Evolutionary conservation across 1,284 basidiomycete genomes (phyloP), one percentile per base, ranked within the genome.

Genomic region (Neotropicomus parvogracilis): DNA sequence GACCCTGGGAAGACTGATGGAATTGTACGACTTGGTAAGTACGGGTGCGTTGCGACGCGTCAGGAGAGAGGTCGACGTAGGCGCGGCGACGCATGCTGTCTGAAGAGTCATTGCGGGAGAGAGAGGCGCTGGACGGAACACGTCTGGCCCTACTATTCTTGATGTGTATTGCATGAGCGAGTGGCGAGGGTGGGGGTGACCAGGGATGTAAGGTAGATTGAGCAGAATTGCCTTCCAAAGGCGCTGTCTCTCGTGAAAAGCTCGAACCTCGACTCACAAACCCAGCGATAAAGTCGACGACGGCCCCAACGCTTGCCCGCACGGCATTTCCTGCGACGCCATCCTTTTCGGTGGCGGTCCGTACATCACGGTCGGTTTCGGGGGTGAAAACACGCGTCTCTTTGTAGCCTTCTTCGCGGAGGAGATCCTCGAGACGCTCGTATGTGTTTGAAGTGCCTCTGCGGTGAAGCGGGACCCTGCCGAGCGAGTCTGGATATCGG

Each of bases 381-480:
- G 91, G 90, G 0, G 91, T 91, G 59, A 89, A 88, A 14, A 94
- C 77, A 27, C 91, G 77, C 0, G 90, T 92, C 64, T 93, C 91
- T 65, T 90, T 91, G 74, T 92, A 93, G 4, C 91, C 91, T 0
- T 89, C 89, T 63, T 91, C 86, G 45, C 80, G 75, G 19, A 94
- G 73, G 14, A 94, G 74, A 66, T 92, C 87, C 58, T 91, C 91
- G 24, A 94, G 75, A 5, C 82, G 77, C 53, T 91, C 87, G 56
- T 89, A 91, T 11, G 82, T 86, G 52, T 77, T 78, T 2, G 86
- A 87, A n/a, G 77, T 88, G 3, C 86, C 87, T 46, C 85, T 73
- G 24, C 83, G 75, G 59, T 88, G 87, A 10, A 88, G 69, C 0
- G 85, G 86, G 7, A 87, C 80, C 34, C 81, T 79, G 9, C 76